Conservation (phyloP, 768 basidiomycete genomes). For the Stropharia rugosoannulata region DNA sequence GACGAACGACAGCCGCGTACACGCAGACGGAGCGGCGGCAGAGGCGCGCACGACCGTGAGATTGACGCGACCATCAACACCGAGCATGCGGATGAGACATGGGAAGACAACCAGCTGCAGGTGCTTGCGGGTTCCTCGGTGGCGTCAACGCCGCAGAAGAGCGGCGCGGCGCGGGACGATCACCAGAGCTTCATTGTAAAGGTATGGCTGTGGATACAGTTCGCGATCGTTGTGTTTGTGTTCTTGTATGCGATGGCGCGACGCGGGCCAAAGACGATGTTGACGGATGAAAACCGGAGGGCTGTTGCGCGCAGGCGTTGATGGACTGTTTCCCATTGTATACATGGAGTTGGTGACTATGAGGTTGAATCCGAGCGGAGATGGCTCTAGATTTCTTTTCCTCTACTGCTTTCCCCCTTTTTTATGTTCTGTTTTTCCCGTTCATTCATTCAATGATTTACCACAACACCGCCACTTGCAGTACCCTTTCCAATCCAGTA, state of each 20-base stretch:
- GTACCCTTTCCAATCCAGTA: no score
- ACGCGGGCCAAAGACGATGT: constrained; percentile 69
- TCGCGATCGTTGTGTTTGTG: constrained; percentile 67
- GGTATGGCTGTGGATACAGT: constrained; percentile 86
- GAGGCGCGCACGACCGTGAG: not conserved
- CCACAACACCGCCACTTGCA: no score
- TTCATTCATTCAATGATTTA: no score
- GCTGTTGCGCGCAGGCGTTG: constrained; percentile 10
- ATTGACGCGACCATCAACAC: not conserved
- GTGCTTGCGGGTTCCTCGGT: constrained; percentile 2
- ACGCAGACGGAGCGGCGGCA: constrained; percentile 1
- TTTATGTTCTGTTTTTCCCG: not conserved
- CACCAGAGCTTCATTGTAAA: constrained; percentile 46
- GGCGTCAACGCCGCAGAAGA: not conserved
- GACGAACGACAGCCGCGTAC: not conserved
- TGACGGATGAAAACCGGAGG: constrained; percentile 25
- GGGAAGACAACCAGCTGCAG: constrained; percentile 11
- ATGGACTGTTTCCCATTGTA: not conserved
- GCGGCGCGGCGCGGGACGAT: constrained; percentile 7
- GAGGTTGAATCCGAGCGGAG: not conserved
- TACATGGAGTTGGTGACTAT: not conserved
- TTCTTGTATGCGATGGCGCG: constrained; percentile 83
- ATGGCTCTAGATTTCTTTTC: not conserved
- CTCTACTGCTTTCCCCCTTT: not conserved
- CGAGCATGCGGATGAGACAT: not conserved